Conservation (phyloP, 257 asterid genomes). For the Fraxinus pennsylvanica region DNA sequence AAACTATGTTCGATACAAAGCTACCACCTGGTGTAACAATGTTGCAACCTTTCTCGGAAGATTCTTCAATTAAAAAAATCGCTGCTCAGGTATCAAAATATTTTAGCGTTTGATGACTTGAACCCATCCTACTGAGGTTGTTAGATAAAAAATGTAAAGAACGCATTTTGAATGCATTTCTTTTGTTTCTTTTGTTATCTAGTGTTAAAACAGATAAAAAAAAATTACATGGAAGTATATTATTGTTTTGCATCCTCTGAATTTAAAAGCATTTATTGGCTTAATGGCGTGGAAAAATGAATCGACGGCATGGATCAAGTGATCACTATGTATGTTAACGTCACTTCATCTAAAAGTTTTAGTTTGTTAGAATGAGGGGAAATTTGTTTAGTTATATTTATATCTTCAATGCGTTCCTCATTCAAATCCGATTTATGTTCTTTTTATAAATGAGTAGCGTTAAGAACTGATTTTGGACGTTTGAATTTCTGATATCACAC, state of each 20-base stretch:
- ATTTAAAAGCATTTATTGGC: neutral
- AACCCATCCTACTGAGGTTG: neutral
- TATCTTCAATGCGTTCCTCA: neutral
- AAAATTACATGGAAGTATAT: neutral
- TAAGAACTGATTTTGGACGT: neutral
- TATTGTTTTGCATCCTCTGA: neutral
- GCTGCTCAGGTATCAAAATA: slow-evolving; percentile 63
- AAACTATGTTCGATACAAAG: slow-evolving; percentile 90
- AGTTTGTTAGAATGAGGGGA: neutral
- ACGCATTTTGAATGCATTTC: neutral
- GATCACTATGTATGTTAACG: neutral
- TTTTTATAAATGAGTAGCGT: neutral
- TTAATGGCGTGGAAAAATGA: neutral
- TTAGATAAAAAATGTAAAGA: neutral
- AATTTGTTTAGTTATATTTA: neutral
- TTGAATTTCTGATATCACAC: neutral
- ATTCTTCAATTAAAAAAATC: slow-evolving; percentile 78
- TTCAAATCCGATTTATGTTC: neutral
- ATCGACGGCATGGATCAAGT: neutral
- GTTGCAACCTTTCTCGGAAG: slow-evolving; percentile 96
- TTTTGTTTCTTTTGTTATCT: neutral
- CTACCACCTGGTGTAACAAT: slow-evolving; percentile 86
- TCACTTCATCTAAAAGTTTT: neutral
- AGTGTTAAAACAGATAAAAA: neutral
- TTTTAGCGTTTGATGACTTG: neutral